A percentile compares a stretch with the other conserved stretches of the same genome.
phyloP scores from a whole-genome alignment of 192 early-diverging fungal genomes.

The Podila epigama region DNA sequence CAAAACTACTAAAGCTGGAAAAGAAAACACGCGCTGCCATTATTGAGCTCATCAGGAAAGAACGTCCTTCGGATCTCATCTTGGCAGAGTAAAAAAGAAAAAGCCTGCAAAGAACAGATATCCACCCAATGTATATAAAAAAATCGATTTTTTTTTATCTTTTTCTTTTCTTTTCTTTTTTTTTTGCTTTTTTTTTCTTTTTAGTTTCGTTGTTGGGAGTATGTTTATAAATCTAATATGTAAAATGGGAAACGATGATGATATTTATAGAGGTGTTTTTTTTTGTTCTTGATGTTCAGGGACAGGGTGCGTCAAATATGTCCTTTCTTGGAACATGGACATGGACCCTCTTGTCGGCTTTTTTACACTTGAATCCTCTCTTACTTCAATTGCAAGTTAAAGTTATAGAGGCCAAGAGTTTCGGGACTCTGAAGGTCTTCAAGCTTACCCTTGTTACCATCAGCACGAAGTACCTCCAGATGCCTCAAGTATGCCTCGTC shows the following conservation, averaged over 20 bases:
- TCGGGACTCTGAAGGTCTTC: constrained; percentile 48
- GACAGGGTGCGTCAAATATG: too few species aligned
- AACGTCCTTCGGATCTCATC: constrained; percentile 33
- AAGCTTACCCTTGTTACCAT: constrained; percentile 47
- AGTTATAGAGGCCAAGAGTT: constrained; percentile 1
- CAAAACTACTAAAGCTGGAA: constrained; percentile 75
- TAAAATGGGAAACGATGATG: too few species aligned
- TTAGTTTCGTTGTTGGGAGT: too few species aligned
- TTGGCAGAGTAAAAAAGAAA: constrained; percentile 8
- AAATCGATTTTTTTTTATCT: too few species aligned
- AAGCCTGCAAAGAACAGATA: neutral
- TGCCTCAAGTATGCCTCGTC: constrained; percentile 71
- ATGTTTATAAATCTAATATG: too few species aligned
- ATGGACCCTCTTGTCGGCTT: too few species aligned
- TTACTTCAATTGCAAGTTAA: constrained; percentile 1
- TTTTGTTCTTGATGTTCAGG: too few species aligned
- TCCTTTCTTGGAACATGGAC: too few species aligned
- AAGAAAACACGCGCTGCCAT: constrained; percentile 73
- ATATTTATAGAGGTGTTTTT: too few species aligned
- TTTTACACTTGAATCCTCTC: too few species aligned
- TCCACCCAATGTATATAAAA: neutral
- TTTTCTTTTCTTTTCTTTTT: too few species aligned
- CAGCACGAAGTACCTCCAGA: constrained; percentile 61
- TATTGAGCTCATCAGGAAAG: constrained; percentile 77
- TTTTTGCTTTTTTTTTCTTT: too few species aligned